Evolutionary conservation across 2,329 filamentous ascomycete species (phyloP).

Genomic region (Didymella pinodella): DNA sequence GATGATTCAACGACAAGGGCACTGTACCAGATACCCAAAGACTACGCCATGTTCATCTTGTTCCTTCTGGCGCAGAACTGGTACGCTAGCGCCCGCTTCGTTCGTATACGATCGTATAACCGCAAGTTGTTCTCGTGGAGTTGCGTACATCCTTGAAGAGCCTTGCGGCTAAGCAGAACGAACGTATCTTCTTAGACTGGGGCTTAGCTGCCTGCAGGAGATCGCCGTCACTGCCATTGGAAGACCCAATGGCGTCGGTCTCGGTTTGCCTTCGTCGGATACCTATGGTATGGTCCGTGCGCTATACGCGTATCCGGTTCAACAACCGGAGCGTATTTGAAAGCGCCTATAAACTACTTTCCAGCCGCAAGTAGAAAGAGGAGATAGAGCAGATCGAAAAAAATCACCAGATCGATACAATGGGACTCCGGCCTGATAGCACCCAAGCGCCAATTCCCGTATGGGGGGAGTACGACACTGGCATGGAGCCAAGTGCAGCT

Average conservation of each 20-base stretch:
- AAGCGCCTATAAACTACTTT: neutral
- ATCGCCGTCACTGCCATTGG: neutral
- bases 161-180: neutral
- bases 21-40: no score
- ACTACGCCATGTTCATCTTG: neutral
- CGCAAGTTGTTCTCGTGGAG: neutral
- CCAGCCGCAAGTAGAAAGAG: neutral
- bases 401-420: neutral
- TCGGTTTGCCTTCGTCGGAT: neutral
- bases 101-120: neutral
- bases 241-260: neutral
- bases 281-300: slow-evolving; percentile 3
- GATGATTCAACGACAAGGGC: neutral
- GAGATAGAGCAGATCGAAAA: no score
- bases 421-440: slow-evolving; percentile 6
- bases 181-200: neutral
- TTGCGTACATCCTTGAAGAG: neutral
- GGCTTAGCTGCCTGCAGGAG: neutral
- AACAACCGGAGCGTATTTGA: slow-evolving; percentile 1
- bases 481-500: slow-evolving; percentile 1
- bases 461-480: slow-evolving; percentile 11
- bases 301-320: slow-evolving; percentile 17
- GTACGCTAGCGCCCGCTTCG: neutral
- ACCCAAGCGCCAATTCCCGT: slow-evolving; percentile 10
- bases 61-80: neutral